Percentiles rank a stretch among this genome's conserved stretches.
Evolutionary conservation across 2,329 filamentous ascomycete genomes (phyloP).

Genomic region (Pyrenophora graminea): DNA sequence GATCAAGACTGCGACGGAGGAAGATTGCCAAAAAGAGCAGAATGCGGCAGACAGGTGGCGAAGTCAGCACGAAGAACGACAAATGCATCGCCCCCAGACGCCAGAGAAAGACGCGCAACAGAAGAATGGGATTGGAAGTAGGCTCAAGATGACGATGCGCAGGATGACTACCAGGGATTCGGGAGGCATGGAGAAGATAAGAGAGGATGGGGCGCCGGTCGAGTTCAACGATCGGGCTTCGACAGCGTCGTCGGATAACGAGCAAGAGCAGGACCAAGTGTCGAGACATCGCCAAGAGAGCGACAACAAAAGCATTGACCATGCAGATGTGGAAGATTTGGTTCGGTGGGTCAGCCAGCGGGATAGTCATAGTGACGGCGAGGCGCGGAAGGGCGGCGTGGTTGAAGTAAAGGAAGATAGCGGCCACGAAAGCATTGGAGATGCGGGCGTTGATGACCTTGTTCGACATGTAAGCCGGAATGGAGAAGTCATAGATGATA

Average conservation of each 20-base stretch:
- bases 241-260: slow-evolving; percentile 30
- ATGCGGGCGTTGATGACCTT: slow-evolving; percentile 40
- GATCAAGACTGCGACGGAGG: slow-evolving; percentile 26
- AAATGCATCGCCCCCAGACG: slow-evolving; percentile 32
- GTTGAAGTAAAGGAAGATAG: slow-evolving; percentile 22
- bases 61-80: slow-evolving; percentile 33
- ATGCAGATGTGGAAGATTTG: slow-evolving; percentile 40
- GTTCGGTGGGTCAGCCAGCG: slow-evolving; percentile 41
- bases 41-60: slow-evolving; percentile 32
- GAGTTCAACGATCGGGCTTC: slow-evolving; percentile 27
- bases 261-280: slow-evolving; percentile 12
- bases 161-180: slow-evolving; percentile 37
- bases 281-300: slow-evolving; percentile 13
- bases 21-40: slow-evolving; percentile 25
- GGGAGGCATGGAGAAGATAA: slow-evolving; percentile 29
- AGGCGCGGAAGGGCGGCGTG: slow-evolving; percentile 15
- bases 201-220: slow-evolving; percentile 21
- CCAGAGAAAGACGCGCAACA: slow-evolving; percentile 23
- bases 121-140: slow-evolving; percentile 28
- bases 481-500: slow-evolving; percentile 8
- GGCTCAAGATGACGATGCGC: slow-evolving; percentile 31
- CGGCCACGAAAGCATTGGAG: slow-evolving; percentile 34
- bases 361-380: slow-evolving; percentile 37
- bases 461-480: slow-evolving; percentile 33
- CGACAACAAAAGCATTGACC: slow-evolving; percentile 33